These are phyloP conservation scores for Coemansia sp. DNA, from an alignment of 192 early-diverging fungal species.

Conservation along the genomic window DNA sequence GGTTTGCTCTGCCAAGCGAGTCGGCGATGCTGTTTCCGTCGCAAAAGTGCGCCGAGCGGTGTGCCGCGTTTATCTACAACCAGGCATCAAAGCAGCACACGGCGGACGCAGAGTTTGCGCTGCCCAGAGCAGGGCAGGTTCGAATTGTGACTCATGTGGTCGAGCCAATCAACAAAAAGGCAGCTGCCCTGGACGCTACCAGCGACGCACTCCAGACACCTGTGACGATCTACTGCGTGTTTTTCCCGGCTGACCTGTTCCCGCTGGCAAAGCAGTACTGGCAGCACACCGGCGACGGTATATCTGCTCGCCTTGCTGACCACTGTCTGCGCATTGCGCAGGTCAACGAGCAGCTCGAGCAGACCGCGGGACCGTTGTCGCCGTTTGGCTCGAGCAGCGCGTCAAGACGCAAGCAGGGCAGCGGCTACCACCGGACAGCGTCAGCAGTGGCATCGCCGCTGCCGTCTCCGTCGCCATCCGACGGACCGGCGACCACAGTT, in stretches of 20 bases:
- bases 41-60: slow-evolving; percentile 61
- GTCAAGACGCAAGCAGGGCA: slow-evolving; percentile 12
- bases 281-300: slow-evolving; percentile 92
- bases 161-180: slow-evolving; percentile 37
- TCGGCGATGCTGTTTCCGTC: slow-evolving; percentile 76
- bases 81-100: slow-evolving; percentile 41
- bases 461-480: slow-evolving; percentile 5
- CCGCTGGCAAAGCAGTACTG: slow-evolving; percentile 89
- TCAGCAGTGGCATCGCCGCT: neutral
- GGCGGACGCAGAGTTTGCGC: neutral
- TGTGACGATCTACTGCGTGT: slow-evolving; percentile 63
- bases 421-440: slow-evolving; percentile 11
- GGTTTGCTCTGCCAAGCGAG: slow-evolving; percentile 67
- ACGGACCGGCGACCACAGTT: neutral
- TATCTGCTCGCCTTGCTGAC: slow-evolving; percentile 84
- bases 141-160: slow-evolving; percentile 43
- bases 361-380: slow-evolving; percentile 12
- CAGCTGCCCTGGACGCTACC: slow-evolving; percentile 44
- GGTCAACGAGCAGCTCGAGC: slow-evolving; percentile 54
- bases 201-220: slow-evolving; percentile 50
- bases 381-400: neutral
- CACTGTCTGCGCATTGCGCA: slow-evolving; percentile 72
- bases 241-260: slow-evolving; percentile 72
- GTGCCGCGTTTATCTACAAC: slow-evolving; percentile 39
- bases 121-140: slow-evolving; percentile 36